Conservation (phyloP, 2,329 filamentous ascomycete species). For the Penicillium sp. region DNA sequence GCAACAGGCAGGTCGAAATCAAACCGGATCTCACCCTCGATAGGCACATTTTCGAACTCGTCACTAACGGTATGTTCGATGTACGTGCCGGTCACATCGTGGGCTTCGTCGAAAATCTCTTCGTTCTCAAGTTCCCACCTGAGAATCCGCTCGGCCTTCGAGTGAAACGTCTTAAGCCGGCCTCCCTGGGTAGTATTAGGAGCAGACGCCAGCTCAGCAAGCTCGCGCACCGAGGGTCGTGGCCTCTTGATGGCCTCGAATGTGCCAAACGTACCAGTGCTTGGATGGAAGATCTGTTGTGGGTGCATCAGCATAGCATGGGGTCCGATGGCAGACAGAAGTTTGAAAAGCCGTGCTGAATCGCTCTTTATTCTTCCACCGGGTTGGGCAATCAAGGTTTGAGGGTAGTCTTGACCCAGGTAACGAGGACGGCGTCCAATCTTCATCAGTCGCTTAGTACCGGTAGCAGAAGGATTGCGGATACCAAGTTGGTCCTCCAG, state of each 20-base stretch:
- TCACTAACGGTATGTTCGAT: constrained; percentile 42
- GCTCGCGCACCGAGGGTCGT: constrained; percentile 19
- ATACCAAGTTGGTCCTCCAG: constrained; percentile 18
- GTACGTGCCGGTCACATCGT: constrained; percentile 29
- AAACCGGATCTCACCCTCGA: constrained; percentile 39
- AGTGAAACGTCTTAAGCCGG: constrained; percentile 2
- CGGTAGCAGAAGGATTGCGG: not conserved
- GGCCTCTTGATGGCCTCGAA: constrained; percentile 2
- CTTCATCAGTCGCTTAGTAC: constrained; percentile 31
- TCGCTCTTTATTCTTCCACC: constrained; percentile 11
- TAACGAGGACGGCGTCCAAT: constrained; percentile 22
- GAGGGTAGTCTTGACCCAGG: constrained; percentile 15
- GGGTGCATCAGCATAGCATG: constrained; percentile 44
- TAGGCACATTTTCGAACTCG: constrained; percentile 34
- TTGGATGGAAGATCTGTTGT: constrained; percentile 41
- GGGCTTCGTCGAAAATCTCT: constrained; percentile 29
- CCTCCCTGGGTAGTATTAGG: not conserved
- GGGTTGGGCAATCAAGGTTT: constrained; percentile 32
- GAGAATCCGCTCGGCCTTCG: constrained; percentile 35
- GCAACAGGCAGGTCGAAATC: constrained; percentile 24
- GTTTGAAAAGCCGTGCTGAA: constrained; percentile 18
- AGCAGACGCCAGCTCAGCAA: constrained; percentile 35
- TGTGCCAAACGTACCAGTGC: constrained; percentile 51
- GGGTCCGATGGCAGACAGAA: constrained; percentile 30
- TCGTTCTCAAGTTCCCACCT: constrained; percentile 42